Base-by-base conservation (phyloP, 768 basidiomycete genomes). In the Roridomyces roridus region DNA sequence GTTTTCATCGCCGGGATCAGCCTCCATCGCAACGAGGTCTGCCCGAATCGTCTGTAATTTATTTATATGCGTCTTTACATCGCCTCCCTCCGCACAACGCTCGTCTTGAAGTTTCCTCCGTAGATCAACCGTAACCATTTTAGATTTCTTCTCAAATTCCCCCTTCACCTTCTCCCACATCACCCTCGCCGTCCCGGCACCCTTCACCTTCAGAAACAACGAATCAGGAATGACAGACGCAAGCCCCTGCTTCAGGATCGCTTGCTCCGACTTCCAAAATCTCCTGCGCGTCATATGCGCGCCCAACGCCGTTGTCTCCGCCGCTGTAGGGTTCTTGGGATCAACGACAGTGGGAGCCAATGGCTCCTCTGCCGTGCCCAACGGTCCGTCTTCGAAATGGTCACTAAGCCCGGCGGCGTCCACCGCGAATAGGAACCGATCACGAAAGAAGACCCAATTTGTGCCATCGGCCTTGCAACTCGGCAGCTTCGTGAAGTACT, bases 1-100 rank as follows among this genome's bases (percentile, higher is more conserved):
- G 14, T 31, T 31, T 31, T 31, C 29, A 6, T 6, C 6, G 29
- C 29, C 29, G 14, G 29, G 29, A 31, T 31, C 29, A 7, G 29
- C 29, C 14, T 14, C 29, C 29, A 31, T 31, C 7, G 29, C 29
- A 14, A 31, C 14, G 14, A 31, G 29, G 14, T 14, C 14, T 14
- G 6, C 29, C 7, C 29, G 29, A 14, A 31, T 31, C 14, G 29
- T 31, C 14, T 14, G 29, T 31, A 31, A 31, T n/a, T n/a, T n/a
- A n/a, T n/a, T n/a, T n/a, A n/a, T n/a, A 48, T 70, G 71, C 12
- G 56, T 39, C 12, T 60, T 48, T 0, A 72, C 54, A 55, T 72
- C 65, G 5, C 55, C 61, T 0, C 55, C 41, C 10, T 70, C 68
- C 4, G 29, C 24, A 53, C 69, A 72, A 0, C 36, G 26, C 55